Percentiles rank a stretch among this genome's conserved stretches.
These are phyloP conservation scores for Phytophthora fragariaefolia DNA, from an alignment of 352 stramenopile species.

Conservation along the genomic window DNA sequence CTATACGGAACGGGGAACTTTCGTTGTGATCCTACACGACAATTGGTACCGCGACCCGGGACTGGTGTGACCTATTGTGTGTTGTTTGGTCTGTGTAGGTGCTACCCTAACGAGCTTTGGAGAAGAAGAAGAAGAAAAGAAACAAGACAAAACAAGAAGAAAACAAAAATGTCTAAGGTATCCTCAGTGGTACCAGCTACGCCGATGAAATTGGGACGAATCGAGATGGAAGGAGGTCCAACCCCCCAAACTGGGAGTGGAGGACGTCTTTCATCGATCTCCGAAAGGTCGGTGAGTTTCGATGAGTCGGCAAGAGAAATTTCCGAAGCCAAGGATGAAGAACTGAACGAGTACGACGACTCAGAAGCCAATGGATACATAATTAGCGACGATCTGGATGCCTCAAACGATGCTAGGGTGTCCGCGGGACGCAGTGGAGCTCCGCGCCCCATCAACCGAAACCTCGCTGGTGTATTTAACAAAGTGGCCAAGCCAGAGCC, in stretches of 20 bases:
- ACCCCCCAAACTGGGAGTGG: no score
- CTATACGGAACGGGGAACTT: no score
- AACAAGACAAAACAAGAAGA: no score
- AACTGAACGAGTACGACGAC: no score
- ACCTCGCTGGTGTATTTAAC: not conserved
- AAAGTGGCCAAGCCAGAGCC: no score
- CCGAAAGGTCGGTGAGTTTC: conserved; percentile 10
- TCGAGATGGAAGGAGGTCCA: no score
- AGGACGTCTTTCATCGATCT: conserved; percentile 4
- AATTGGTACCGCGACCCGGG: conserved; percentile 1
- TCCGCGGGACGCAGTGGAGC: no score
- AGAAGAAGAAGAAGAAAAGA: conserved; percentile 7
- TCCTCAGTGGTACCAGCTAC: conserved; percentile 14
- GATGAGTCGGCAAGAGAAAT: not conserved
- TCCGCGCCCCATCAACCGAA: no score
- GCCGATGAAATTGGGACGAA: conserved; percentile 5
- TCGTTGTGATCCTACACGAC: conserved; percentile 2
- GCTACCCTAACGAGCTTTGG: not conserved
- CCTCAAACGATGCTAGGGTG: not conserved
- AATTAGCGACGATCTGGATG: not conserved
- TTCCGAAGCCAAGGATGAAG: not conserved
- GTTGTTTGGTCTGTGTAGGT: not conserved
- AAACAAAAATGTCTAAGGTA: conserved; percentile 13
- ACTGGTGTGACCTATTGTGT: conserved; percentile 7
- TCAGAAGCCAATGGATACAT: no score